A percentile compares a stretch with the other conserved stretches of the same genome.
phyloP scores from a whole-genome alignment of 2,329 filamentous ascomycete species.

The Ophiostoma sp. region DNA sequence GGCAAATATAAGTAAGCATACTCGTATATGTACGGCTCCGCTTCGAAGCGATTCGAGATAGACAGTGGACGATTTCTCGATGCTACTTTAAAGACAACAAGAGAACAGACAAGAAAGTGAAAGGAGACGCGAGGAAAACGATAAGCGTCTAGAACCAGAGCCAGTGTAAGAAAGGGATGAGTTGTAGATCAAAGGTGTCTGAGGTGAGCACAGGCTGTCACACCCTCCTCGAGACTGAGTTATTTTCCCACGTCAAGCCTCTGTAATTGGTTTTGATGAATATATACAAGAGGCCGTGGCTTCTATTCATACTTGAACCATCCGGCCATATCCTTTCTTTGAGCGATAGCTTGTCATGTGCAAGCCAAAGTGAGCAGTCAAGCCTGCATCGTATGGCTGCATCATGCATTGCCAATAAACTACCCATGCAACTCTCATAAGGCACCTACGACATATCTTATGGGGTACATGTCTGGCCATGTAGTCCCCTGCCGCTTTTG shows the following conservation, averaged over 20 bases:
- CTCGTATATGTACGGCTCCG: background rate
- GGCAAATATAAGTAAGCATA: background rate
- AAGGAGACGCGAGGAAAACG: no score
- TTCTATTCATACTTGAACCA: no score
- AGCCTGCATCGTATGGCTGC: background rate
- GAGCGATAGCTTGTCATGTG: no score
- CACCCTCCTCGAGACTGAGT: background rate
- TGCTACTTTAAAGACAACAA: background rate
- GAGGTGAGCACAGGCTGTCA: background rate
- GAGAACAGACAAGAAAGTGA: background rate
- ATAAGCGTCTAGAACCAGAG: background rate
- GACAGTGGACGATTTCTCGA: background rate
- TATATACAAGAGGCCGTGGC: background rate
- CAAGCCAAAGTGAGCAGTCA: background rate
- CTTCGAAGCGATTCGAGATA: background rate
- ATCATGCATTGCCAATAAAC: slow-evolving; percentile 9
- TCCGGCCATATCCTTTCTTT: no score
- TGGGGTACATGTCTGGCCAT: background rate
- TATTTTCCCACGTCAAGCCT: background rate
- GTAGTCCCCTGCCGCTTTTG: background rate
- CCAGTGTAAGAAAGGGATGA: background rate
- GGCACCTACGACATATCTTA: background rate
- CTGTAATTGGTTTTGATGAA: background rate
- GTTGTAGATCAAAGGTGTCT: background rate
- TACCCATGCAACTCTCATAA: background rate